Evolutionary conservation across 345 rosid genomes (phyloP).

Genomic region (Citrus reticulata): DNA sequence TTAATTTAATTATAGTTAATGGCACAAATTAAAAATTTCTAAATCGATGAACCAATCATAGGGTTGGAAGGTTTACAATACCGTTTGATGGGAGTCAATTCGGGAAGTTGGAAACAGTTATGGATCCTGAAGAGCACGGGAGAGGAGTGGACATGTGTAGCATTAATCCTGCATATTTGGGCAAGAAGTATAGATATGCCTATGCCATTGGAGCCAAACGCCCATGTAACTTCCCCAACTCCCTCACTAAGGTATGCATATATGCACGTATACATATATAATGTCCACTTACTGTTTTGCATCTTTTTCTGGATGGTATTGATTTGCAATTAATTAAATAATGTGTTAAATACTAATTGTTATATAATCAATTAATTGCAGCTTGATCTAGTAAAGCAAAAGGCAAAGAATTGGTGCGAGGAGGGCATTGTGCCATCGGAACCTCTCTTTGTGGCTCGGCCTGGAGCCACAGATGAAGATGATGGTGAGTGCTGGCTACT

Average conservation of each 20-base stretch:
- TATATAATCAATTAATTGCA: conserved; percentile 5
- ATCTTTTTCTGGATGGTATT: too few relatives aligned
- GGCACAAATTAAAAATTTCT: background rate
- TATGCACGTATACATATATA: too few relatives aligned
- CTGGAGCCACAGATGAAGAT: conserved; percentile 76
- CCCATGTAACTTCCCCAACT: conserved; percentile 94
- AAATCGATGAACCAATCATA: background rate
- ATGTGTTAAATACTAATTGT: too few relatives aligned
- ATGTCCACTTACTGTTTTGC: too few relatives aligned
- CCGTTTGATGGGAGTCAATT: conserved; percentile 81
- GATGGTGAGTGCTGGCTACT: conserved; percentile 49
- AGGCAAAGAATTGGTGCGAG: conserved; percentile 77
- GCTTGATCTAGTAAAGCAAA: conserved; percentile 66
- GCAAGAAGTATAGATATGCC: conserved; percentile 68
- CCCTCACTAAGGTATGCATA: conserved; percentile 65
- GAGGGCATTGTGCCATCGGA: conserved; percentile 84
- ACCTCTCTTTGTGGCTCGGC: conserved; percentile 81
- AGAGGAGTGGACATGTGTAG: conserved; percentile 98
- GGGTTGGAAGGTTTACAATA: conserved; percentile 89
- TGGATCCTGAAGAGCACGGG: conserved; percentile 87
- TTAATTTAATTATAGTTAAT: background rate
- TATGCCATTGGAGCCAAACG: conserved; percentile 89
- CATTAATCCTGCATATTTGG: conserved; percentile 68
- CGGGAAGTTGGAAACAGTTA: conserved; percentile 64
- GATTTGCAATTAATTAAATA: too few relatives aligned